Base-by-base conservation (phyloP, 306 rosid species). In the Castanea crenata region DNA sequence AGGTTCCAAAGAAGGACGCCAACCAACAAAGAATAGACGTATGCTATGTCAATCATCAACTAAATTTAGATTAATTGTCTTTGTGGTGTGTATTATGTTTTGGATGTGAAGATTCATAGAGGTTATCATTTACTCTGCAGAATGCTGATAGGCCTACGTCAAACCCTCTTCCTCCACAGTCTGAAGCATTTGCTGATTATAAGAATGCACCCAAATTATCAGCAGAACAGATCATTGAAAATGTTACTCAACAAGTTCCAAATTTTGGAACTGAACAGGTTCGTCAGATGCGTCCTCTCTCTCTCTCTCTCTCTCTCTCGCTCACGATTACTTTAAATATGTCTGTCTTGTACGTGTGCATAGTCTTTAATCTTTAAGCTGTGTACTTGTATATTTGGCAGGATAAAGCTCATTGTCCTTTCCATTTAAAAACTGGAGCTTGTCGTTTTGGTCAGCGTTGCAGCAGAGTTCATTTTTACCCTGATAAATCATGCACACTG, bases 351-450 rank as follows among this genome's bases (percentile, higher is more conserved):
- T 23, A 1, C 8, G 12, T n/a, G 38, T 72, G 75, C 61, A 54
- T 72, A 13, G 31, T 71, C 25, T 38, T 32, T 18, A 21, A 34
- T n/a, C 3, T 38, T 71, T 21, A 55, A 13, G 18, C 78, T 63
- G 57, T 54, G 19, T 76, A 14, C 25, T 44, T 77, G 54, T 69
- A 70, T 69, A 61, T 71, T 23, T 78, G 74, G 54, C 97, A 94
- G 99, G 99, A 95, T 77, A 95, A 92, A 91, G 87, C 93, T 82
- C 98, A 92, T 74, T 95, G 99, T 32, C 99, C 99, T 62, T 95
- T 95, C 83, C 99, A 95, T 84, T 86, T 92, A 34, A 95, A 95
- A 87, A 92, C 98, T 0, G 99, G 97, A 73, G 90, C 91, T 44
- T 95, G 99, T 79, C 93, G 99, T n/a, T 95, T 95, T 78, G 99